Conservation (phyloP, 2,329 filamentous ascomycete species). For the Xylaria sp. region DNA sequence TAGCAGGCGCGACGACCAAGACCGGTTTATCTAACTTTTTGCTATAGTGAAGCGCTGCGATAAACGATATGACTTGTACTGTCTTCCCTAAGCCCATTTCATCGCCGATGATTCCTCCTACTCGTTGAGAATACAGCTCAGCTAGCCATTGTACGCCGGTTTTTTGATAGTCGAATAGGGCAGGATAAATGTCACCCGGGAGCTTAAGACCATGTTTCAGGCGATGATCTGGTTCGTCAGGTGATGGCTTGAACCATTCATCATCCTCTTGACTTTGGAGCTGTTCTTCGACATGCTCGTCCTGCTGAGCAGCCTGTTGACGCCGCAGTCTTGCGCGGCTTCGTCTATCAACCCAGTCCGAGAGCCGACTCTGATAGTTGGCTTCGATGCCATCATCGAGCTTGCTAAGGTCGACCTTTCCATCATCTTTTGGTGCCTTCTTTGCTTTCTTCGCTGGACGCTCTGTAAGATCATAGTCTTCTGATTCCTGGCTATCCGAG, state of each 20-base stretch:
- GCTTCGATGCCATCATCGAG: conserved; percentile 90
- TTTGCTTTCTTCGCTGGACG: conserved; percentile 49
- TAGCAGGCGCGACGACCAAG: conserved; percentile 91
- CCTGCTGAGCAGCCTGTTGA: conserved; percentile 42
- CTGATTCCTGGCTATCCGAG: conserved; percentile 44
- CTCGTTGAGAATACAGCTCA: conserved; percentile 85
- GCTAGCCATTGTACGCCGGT: conserved; percentile 96
- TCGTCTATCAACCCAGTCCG: conserved; percentile 73
- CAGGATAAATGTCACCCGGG: conserved; percentile 90
- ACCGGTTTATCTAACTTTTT: conserved; percentile 82
- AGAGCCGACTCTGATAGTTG: conserved; percentile 76
- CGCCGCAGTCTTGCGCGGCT: conserved; percentile 59
- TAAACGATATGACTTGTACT: conserved; percentile 72
- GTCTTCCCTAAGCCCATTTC: conserved; percentile 99
- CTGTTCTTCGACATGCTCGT: conserved; percentile 49
- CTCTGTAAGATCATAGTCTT: conserved; percentile 48
- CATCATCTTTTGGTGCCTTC: conserved; percentile 47
- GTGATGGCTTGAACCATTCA: conserved; percentile 86
- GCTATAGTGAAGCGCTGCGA: conserved; percentile 92
- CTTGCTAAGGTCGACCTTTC: conserved; percentile 56
- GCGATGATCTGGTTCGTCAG: conserved; percentile 75
- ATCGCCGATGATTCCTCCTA: conserved; percentile 93
- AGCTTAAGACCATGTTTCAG: conserved; percentile 79
- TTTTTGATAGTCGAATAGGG: conserved; percentile 95
- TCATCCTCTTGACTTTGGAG: conserved; percentile 50